These are phyloP conservation scores for Rubia yunnanensis DNA, from an alignment of 257 asterid genomes.

Conservation along the genomic window DNA sequence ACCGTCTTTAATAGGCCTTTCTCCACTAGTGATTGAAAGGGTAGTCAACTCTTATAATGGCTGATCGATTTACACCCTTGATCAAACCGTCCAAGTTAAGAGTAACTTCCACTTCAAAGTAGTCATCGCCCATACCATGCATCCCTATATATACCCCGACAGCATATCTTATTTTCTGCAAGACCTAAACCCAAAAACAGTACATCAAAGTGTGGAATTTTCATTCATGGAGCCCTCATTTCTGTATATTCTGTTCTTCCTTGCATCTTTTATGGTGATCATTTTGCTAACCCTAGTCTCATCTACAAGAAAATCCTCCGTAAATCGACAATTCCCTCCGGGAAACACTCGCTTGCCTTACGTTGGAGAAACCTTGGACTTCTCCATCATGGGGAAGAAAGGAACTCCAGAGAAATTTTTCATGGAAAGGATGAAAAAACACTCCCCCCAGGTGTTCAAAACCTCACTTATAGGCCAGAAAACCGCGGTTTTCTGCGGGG, in stretches of 20 bases:
- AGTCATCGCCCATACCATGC: background rate
- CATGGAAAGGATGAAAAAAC: background rate
- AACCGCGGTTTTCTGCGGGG: background rate
- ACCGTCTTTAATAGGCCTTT: too few species aligned
- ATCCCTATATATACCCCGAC: background rate
- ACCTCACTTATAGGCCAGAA: background rate
- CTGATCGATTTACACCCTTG: background rate
- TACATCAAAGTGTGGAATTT: too few species aligned
- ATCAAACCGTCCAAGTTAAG: background rate
- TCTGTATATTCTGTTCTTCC: background rate
- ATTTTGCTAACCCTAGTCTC: background rate
- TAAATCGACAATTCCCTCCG: background rate
- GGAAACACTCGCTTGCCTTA: background rate
- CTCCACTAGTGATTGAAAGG: too few species aligned
- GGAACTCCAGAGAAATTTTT: background rate
- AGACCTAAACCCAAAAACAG: background rate
- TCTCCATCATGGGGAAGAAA: background rate
- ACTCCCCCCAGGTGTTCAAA: background rate
- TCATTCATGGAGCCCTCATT: background rate
- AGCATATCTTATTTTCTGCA: background rate
- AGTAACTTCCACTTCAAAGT: background rate
- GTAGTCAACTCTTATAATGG: too few species aligned
- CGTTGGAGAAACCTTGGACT: slow-evolving; percentile 1
- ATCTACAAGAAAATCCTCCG: background rate
- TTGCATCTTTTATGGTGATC: background rate